Percentiles rank a stretch among this genome's conserved stretches.
Conservation (phyloP, 1,139 yeast genomes). For the Sugiyamaella xylanicola region DNA sequence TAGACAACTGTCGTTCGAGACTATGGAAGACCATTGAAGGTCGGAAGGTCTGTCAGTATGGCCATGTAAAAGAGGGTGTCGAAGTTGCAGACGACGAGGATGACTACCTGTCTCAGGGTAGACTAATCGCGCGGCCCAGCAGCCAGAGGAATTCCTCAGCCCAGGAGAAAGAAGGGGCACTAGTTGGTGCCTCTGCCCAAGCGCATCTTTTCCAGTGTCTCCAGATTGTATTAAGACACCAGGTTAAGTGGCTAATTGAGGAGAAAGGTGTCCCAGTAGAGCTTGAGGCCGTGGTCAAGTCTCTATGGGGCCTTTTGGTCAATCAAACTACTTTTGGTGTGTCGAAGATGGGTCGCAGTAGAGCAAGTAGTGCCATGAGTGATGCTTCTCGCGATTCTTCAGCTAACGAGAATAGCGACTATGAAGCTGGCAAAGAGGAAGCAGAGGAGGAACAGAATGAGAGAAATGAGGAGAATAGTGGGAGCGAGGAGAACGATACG, state of each 20-base stretch:
- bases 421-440: no score
- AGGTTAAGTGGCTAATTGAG: slow-evolving; percentile 48
- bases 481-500: slow-evolving; percentile 13
- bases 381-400: slow-evolving; percentile 4
- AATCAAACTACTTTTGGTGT: slow-evolving; percentile 32
- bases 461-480: slow-evolving; percentile 13
- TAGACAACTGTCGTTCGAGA: slow-evolving; percentile 81
- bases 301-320: slow-evolving; percentile 55
- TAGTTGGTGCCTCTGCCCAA: slow-evolving; percentile 59
- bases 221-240: slow-evolving; percentile 58
- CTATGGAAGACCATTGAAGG: slow-evolving; percentile 76
- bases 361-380: slow-evolving; percentile 20
- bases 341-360: slow-evolving; percentile 22
- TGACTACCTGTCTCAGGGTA: slow-evolving; percentile 24
- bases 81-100: slow-evolving; percentile 61
- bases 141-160: slow-evolving; percentile 30
- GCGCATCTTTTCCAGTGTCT: slow-evolving; percentile 52
- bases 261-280: slow-evolving; percentile 42
- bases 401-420: slow-evolving; percentile 13
- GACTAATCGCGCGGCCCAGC: slow-evolving; percentile 35
- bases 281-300: slow-evolving; percentile 50
- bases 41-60: slow-evolving; percentile 78
- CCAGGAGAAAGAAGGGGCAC: slow-evolving; percentile 30
- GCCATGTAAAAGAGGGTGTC: slow-evolving; percentile 83
- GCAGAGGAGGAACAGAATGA: no score